Conservation (phyloP, 2,329 filamentous ascomycete species). For the Dryadomyces quercivorus region DNA sequence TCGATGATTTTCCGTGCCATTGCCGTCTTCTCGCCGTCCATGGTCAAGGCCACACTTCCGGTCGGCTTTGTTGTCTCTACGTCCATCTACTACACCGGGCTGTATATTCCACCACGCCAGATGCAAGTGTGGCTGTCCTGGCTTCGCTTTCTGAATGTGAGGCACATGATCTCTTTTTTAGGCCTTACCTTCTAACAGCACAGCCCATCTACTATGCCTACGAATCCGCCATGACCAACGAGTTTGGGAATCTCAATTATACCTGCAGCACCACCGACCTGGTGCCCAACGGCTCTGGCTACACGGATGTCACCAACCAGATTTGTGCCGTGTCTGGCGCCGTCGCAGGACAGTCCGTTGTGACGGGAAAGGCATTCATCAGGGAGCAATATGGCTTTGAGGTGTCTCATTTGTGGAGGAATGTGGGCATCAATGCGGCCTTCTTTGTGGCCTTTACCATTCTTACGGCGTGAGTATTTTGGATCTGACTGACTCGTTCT, state of each 20-base stretch:
- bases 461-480: background rate
- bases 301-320: background rate
- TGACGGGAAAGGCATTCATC: background rate
- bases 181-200: background rate
- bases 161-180: background rate
- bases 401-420: background rate
- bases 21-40: background rate
- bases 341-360: background rate
- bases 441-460: background rate
- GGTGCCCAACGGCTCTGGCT: background rate
- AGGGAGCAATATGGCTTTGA: background rate
- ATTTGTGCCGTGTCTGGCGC: background rate
- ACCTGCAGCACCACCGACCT: background rate
- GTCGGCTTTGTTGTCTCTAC: background rate
- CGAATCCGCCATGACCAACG: background rate
- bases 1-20: background rate
- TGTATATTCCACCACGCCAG: background rate
- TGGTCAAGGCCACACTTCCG: background rate
- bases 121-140: conserved; percentile 1
- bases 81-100: background rate
- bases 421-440: background rate
- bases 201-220: conserved; percentile 1
- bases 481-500: too few relatives aligned
- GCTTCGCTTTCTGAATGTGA: background rate
- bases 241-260: background rate